Percentiles rank a stretch among this genome's conserved stretches.
Conservation (phyloP, 1,139 yeast species). For the Kazachstania sp. region DNA sequence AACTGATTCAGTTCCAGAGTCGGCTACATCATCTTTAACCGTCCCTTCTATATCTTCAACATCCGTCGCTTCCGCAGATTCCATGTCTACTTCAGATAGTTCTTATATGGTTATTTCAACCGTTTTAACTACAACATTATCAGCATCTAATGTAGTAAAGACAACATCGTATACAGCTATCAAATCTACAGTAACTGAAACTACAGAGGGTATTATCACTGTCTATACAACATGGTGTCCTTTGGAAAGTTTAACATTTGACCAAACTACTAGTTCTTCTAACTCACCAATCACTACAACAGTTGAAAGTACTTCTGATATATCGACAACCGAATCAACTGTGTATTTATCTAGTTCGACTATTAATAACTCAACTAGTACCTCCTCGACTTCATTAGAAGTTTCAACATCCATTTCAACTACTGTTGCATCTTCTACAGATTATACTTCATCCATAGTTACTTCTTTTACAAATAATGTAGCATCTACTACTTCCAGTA, state of each 20-base stretch:
- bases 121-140: conserved; percentile 31
- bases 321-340: too few relatives aligned
- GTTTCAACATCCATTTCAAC: not conserved
- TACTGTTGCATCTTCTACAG: not conserved
- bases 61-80: not conserved
- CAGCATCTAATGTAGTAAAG: conserved; percentile 8
- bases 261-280: conserved; percentile 15
- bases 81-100: not conserved
- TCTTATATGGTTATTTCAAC: not conserved
- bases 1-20: too few relatives aligned
- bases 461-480: too few relatives aligned
- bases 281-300: conserved; percentile 16
- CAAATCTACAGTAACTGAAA: conserved; percentile 34
- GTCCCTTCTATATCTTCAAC: not conserved
- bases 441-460: too few relatives aligned
- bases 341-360: too few relatives aligned
- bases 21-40: too few relatives aligned
- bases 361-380: not conserved
- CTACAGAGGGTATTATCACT: conserved; percentile 38
- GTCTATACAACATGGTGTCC: conserved; percentile 41
- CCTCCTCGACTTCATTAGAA: not conserved
- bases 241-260: not conserved
- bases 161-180: conserved; percentile 14
- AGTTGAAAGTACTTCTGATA: too few relatives aligned
- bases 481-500: too few relatives aligned